Evolutionary conservation across 2,329 filamentous ascomycete species (phyloP), one percentile per base, ranked within the genome.

Genomic region (Aspergillus fumigatus): DNA sequence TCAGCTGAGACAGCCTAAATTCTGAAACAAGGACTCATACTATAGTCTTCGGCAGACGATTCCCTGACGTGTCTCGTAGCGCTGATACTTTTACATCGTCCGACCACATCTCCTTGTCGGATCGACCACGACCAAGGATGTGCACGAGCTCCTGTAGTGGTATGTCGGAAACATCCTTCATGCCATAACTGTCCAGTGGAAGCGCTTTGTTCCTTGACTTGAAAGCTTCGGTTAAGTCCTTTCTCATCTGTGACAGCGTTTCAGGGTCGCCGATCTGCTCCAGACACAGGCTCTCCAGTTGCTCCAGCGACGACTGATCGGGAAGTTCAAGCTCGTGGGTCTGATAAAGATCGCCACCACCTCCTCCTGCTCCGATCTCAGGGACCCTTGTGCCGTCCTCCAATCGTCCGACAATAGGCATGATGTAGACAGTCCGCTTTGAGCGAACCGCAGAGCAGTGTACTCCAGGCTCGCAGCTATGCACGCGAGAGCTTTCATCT

Each of bases 331-430:
- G 73, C 67, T 89, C 87, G 25, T 85, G 83, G 23, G 82, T 81
- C 49, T 86, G 83, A 62, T 86, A 82, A 5, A 95, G 73, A 70
- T 95, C 90, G 2, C 87, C 88, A 11, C 85, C 85, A 0, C 92
- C 92, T 5, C 91, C 92, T 5, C 91, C 92, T 27, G 89, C 82
- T 1, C 91, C 92, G 6, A 87, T 67, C 69, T 97, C 93, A 2
- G 79, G 80, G 32, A 96, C 76, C 23, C 90, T 84, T 14, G 74
- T 72, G 7, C 88, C 88, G 52, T 82, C 73, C 1, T 45, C 53
- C 3, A 62, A 64, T 27, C 87, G 85, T 4, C 86, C 85, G 17
- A 96, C 82, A 45, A 97, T 86, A 0, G 92, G 92, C 6, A 84
- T 84, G 53, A 97, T 93, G 67, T 83, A 87, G 6, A 97, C 87